These are phyloP conservation scores for Trichophyton simii DNA, from an alignment of 2,329 filamentous ascomycete genomes.

Conservation along the genomic window DNA sequence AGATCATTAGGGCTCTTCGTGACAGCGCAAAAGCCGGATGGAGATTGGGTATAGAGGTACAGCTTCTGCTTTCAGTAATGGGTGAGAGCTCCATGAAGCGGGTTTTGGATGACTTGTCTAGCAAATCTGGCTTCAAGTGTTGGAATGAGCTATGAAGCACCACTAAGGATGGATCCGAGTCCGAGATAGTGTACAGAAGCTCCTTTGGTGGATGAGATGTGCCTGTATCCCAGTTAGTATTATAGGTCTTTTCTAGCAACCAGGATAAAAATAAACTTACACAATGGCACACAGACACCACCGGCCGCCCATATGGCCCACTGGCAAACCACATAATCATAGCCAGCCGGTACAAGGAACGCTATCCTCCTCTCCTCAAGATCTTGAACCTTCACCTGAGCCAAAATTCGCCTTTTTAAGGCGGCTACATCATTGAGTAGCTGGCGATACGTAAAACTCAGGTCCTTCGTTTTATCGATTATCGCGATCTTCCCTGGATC, in stretches of 20 bases:
- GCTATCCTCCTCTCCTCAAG: slow-evolving; percentile 29
- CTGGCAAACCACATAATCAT: slow-evolving; percentile 32
- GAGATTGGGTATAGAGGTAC: slow-evolving; percentile 22
- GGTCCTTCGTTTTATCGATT: slow-evolving; percentile 27
- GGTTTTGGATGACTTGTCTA: slow-evolving; percentile 19
- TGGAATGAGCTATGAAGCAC: slow-evolving; percentile 30
- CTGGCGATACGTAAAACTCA: slow-evolving; percentile 31
- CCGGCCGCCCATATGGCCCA: slow-evolving; percentile 36
- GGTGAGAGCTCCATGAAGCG: slow-evolving; percentile 23
- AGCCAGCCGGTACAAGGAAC: slow-evolving; percentile 30
- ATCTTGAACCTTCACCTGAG: slow-evolving; percentile 20
- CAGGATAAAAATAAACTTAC: slow-evolving; percentile 18
- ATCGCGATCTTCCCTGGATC: slow-evolving; percentile 27
- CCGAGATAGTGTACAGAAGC: slow-evolving; percentile 30
- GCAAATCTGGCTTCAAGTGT: slow-evolving; percentile 22
- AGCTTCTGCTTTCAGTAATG: slow-evolving; percentile 13
- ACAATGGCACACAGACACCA: slow-evolving; percentile 33
- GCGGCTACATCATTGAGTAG: slow-evolving; percentile 28
- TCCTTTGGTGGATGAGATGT: slow-evolving; percentile 32
- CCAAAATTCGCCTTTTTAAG: slow-evolving; percentile 27
- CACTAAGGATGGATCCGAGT: slow-evolving; percentile 32
- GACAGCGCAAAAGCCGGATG: slow-evolving; percentile 18
- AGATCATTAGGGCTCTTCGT: slow-evolving; percentile 31
- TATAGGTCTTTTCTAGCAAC: neutral
- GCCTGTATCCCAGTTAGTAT: slow-evolving; percentile 18